Base-by-base conservation (phyloP, 139 green algal genomes). In the Chlamydomonas schloesseri region DNA sequence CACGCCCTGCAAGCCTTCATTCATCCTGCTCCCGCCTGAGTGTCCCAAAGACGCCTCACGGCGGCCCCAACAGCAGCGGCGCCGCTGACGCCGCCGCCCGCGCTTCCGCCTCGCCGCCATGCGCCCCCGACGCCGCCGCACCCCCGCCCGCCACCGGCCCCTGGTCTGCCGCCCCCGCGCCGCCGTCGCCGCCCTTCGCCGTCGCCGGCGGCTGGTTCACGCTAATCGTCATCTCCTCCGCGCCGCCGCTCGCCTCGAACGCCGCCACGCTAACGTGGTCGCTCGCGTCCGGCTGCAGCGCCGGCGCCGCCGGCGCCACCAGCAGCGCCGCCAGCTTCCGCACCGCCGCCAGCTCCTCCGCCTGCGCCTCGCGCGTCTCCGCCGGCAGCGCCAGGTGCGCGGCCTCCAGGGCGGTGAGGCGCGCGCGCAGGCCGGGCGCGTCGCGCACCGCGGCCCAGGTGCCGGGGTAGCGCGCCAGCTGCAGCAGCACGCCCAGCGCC, bases 301-400 rank as follows among this genome's bases (percentile, higher is more conserved):
- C 31, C 29, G 78, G 78, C 46, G 84, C 64, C 72, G 60, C 47
- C 29, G 58, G n/a, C 60, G 76, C 83, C 73, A 73, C 71, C 88
- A 91, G 23, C 67, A 47, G 8, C 65, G 1, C 65, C 31, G 21
- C 50, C 79, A 85, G 67, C n/a, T 18, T 31, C 67, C 3, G 37
- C 76, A 83, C 33, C 50, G 34, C 73, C 65, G 57, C 29, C 34
- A 85, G 28, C 72, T 84, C 79, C 65, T 81, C 57, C 53, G 53
- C 76, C 68, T 81, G 74, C 64, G 62, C 78, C 73, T 89, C 83
- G 5, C 60, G 67, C 58, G 91, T 92, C 29, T 93, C 90, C 21
- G 55, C 26, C 23, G 64, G 47, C 67, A 70, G 20, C 53, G 71
- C 75, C 75, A 76, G 73, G 21, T 94, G 92, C 55, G 91, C 78